Evolutionary conservation across 345 rosid species (phyloP).

Genomic region (Hypericum androsaemum): DNA sequence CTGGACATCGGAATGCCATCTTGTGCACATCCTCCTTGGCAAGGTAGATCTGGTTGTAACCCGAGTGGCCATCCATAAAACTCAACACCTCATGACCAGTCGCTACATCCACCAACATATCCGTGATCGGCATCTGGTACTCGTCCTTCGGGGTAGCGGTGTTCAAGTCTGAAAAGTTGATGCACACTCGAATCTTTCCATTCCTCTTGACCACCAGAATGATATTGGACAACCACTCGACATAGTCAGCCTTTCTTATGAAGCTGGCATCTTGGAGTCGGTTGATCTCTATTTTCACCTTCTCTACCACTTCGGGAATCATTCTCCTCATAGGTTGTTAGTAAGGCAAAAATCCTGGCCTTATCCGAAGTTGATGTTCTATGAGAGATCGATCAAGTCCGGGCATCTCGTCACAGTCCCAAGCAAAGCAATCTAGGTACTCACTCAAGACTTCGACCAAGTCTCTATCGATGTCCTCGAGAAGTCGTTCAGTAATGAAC

Average conservation of each 20-base stretch:
- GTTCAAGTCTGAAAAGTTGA: constrained; percentile 1
- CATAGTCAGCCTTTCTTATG: background rate
- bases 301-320: background rate
- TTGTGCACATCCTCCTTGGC: too few species aligned
- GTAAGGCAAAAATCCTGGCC: background rate
- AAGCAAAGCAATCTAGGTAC: constrained; percentile 6
- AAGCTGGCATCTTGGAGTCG: background rate
- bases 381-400: background rate
- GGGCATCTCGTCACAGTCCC: too few species aligned
- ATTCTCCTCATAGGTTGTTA: background rate
- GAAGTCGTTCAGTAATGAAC: background rate
- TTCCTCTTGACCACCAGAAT: constrained; percentile 1
- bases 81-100: background rate
- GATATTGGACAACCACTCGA: constrained; percentile 8
- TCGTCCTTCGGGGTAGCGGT: background rate
- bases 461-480: background rate
- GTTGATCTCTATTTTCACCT: background rate
- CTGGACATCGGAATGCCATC: too few species aligned
- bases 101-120: background rate
- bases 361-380: background rate
- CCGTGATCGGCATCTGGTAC: too few species aligned
- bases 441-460: background rate
- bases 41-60: too few species aligned
- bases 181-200: background rate
- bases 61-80: constrained; percentile 1